These are phyloP conservation scores for Serendipita sp. DNA, from an alignment of 768 basidiomycete species.

Conservation along the genomic window DNA sequence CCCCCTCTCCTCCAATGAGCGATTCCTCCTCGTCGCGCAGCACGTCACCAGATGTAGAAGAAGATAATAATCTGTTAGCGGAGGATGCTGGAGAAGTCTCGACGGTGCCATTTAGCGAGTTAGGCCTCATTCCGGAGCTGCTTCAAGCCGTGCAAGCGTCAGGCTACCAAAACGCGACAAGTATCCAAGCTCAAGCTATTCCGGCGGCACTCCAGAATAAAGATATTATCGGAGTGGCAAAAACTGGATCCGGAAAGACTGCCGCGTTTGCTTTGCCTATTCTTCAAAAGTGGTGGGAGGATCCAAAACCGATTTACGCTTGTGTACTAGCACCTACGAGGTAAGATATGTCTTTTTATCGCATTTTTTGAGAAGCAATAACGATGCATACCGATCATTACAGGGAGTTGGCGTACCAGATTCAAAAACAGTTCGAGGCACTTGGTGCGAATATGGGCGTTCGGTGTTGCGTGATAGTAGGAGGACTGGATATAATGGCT, in stretches of 20 bases:
- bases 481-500: constrained; percentile 81
- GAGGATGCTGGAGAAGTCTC: constrained; percentile 1
- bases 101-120: constrained; percentile 52
- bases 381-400: too few relatives aligned
- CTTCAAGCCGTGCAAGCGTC: constrained; percentile 71
- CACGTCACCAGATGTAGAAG: background rate
- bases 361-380: background rate
- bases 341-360: constrained; percentile 16
- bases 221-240: constrained; percentile 97
- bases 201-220: constrained; percentile 80
- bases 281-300: constrained; percentile 90
- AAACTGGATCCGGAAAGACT: constrained; percentile 95
- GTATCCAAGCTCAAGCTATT: constrained; percentile 73
- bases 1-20: background rate
- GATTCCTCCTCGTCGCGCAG: background rate
- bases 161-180: constrained; percentile 73
- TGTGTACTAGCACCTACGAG: constrained; percentile 90
- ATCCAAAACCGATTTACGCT: constrained; percentile 85
- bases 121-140: constrained; percentile 82
- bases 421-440: constrained; percentile 89
- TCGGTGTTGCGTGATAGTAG: constrained; percentile 81
- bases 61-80: background rate
- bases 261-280: constrained; percentile 95
- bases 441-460: constrained; percentile 88
- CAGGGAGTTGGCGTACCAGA: constrained; percentile 92